These are phyloP conservation scores for Colletotrichum brevisporum DNA, from an alignment of 2,329 filamentous ascomycete species.

Conservation along the genomic window DNA sequence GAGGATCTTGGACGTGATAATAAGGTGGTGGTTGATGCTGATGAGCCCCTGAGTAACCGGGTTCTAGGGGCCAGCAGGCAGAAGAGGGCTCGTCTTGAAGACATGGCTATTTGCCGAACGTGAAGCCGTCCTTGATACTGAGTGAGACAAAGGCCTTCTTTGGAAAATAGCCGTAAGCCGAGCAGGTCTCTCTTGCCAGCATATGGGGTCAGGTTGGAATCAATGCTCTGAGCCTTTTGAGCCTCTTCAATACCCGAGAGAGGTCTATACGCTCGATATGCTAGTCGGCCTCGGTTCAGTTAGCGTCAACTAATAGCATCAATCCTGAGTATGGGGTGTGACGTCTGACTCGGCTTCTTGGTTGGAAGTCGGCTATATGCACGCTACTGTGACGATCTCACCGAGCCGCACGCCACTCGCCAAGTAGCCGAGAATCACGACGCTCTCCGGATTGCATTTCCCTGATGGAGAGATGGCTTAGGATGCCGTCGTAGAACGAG, in stretches of 20 bases:
- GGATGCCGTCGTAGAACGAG: not conserved
- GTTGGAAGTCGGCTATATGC: conserved; percentile 31
- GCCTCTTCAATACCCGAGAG: not conserved
- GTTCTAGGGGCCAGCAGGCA: not conserved
- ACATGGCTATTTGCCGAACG: not conserved
- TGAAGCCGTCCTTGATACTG: no score
- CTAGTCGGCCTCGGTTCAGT: not conserved
- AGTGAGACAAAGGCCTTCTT: not conserved
- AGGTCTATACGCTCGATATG: not conserved
- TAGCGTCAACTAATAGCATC: not conserved
- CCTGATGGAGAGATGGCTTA: not conserved
- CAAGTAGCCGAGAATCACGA: conserved; percentile 9
- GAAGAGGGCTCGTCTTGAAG: not conserved
- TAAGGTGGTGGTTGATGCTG: no score
- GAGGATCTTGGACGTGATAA: not conserved
- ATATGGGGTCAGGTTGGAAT: no score
- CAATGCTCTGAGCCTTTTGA: not conserved
- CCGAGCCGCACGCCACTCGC: conserved; percentile 10
- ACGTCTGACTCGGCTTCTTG: conserved; percentile 22
- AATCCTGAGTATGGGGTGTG: not conserved
- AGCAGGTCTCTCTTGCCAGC: not conserved
- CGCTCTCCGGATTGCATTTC: not conserved
- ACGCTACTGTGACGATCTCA: not conserved
- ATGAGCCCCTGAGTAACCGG: not conserved
- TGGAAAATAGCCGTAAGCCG: not conserved